A percentile compares a stretch with the other conserved stretches of the same genome.
Evolutionary conservation across 129 eudicot genomes (phyloP).

Genomic region (Erigeron canadensis): DNA sequence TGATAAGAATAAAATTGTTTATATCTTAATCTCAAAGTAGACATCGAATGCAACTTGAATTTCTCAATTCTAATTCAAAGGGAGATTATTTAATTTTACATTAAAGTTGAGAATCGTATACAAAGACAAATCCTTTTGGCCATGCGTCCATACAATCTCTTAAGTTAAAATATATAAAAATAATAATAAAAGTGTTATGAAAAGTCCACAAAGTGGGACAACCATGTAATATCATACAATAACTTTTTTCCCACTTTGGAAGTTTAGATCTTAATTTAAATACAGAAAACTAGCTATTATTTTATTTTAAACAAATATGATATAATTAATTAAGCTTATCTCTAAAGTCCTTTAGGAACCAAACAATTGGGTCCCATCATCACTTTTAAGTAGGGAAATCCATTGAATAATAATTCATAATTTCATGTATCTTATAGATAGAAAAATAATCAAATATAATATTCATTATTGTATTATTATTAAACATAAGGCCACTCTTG

Average conservation of each 20-base stretch:
- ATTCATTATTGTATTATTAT: conserved; percentile 27
- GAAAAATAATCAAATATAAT: conserved; percentile 18
- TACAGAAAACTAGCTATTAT: neutral
- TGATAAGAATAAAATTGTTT: too few species aligned
- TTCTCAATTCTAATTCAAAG: too few species aligned
- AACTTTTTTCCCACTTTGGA: conserved; percentile 43
- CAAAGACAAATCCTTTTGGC: conserved; percentile 28
- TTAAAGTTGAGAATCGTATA: too few species aligned
- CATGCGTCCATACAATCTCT: neutral
- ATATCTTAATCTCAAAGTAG: too few species aligned
- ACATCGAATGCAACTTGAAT: too few species aligned
- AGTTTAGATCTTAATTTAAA: neutral
- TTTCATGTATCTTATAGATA: neutral
- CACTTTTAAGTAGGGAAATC: conserved; percentile 36
- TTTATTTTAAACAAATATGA: neutral
- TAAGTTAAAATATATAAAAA: neutral
- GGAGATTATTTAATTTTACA: too few species aligned
- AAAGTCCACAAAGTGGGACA: conserved; percentile 64
- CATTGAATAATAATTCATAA: conserved; percentile 19
- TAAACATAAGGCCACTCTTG: conserved; percentile 39
- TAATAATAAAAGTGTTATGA: conserved; percentile 25
- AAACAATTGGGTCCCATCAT: conserved; percentile 42
- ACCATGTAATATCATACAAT: conserved; percentile 60
- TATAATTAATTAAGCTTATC: conserved; percentile 38
- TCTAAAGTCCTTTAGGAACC: conserved; percentile 32